Evolutionary conservation across 2,329 filamentous ascomycete species (phyloP), one percentile per base, ranked within the genome.

Genomic region (Aspergillus niger): DNA sequence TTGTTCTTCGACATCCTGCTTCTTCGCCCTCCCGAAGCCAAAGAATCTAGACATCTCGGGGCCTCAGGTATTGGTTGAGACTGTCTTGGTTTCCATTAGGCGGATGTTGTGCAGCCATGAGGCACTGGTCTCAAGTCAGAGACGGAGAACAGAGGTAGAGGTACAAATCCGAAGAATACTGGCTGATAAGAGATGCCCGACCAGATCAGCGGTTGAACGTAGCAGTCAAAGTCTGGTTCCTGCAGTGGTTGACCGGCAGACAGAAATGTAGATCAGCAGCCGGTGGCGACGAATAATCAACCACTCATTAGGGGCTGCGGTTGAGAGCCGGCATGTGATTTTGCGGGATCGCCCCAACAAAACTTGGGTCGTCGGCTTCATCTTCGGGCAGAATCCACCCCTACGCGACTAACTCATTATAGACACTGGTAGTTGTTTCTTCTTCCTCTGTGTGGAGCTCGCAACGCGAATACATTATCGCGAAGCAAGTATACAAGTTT

Each of bases 11-110:
- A 63, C 60, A 60, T 55, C 47, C 41, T 57, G 62, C 55, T 57
- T 63, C 54, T 59, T 55, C 15, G 44, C 58, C 43, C 63, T 48
- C 56, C 62, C 51, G 51, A 65, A 56, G 26, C 65, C 62, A 26
- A 67, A 59, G 13, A 68, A 11, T 51, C 63, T 61, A 55, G 65
- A 58, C 67, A 69, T 69, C 24, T 51, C 63, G 59, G 58, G 51
- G 30, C 60, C 61, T 62, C 59, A 63, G 47, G 58, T 58, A 57
- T 44, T 52, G 38, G 32, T 26, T 26, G 15, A 26, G 51, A 52
- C 39, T 28, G 57, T 26, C 48, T 55, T 47, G 36, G 4, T 61
- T 57, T 51, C 28, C n/a, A 47, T 30, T 13, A 30, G 51, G 15
- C 7, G 39, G 28, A 17, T 51, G 28, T 50, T 28, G 30, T 43